Conservation (phyloP, 169 alveolate species). For the Cryptosporidium bovis region DNA sequence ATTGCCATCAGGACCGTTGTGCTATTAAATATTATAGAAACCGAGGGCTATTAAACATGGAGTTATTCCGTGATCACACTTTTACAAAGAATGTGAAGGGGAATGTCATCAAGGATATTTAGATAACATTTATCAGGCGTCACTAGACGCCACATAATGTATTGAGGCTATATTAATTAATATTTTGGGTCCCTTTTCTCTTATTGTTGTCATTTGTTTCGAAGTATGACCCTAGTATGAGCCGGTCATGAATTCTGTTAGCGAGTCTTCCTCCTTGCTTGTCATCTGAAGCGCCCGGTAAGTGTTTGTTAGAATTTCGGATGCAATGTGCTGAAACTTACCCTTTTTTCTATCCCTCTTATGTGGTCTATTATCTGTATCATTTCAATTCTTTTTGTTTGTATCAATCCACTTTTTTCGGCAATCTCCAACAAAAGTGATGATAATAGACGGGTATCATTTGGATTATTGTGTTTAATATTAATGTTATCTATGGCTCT, state of each 20-base stretch:
- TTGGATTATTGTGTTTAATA: neutral
- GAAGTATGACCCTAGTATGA: neutral
- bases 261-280: slow-evolving; percentile 36
- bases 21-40: neutral
- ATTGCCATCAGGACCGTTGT: slow-evolving; percentile 28
- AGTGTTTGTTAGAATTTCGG: neutral
- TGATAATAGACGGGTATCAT: too few relatives aligned
- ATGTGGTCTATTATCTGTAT: slow-evolving; percentile 1
- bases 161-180: neutral
- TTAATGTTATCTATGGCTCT: neutral
- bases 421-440: too few relatives aligned
- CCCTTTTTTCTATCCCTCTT: slow-evolving; percentile 21
- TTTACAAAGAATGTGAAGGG: neutral
- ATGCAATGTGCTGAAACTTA: slow-evolving; percentile 13
- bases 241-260: slow-evolving; percentile 64
- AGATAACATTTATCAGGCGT: slow-evolving; percentile 62
- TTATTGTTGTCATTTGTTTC: neutral
- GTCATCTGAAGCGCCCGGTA: slow-evolving; percentile 5
- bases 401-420: too few relatives aligned
- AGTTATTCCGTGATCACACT: too few relatives aligned
- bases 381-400: slow-evolving; percentile 3
- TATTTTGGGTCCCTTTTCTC: neutral
- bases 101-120: slow-evolving; percentile 9
- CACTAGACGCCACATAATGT: slow-evolving; percentile 74
- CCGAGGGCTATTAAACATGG: slow-evolving; percentile 47